phyloP scores from a whole-genome alignment of 73 alveolate genomes.

The Tetrahymena malaccensis region DNA sequence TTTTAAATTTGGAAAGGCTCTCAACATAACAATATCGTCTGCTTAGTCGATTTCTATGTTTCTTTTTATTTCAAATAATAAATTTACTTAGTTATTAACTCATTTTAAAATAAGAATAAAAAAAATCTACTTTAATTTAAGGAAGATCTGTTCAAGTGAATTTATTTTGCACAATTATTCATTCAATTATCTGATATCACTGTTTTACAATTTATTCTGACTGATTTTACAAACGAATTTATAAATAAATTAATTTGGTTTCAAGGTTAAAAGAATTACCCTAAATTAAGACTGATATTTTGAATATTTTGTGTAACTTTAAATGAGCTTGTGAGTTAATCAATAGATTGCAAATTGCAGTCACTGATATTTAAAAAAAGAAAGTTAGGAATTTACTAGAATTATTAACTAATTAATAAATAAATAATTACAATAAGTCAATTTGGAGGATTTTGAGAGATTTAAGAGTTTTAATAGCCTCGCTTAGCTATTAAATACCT shows the following conservation, averaged over 20 bases:
- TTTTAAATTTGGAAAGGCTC: neutral
- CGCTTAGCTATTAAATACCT: neutral
- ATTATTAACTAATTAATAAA: no score
- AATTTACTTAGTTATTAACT: neutral
- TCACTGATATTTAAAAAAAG: neutral
- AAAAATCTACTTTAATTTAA: neutral
- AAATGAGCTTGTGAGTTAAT: neutral
- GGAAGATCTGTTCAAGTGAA: neutral
- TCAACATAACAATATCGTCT: neutral
- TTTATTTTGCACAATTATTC: neutral
- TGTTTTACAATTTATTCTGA: neutral
- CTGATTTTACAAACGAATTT: neutral
- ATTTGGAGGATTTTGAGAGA: neutral
- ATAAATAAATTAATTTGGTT: neutral
- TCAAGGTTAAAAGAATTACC: neutral
- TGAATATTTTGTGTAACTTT: neutral
- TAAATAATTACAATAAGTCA: neutral
- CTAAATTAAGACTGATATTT: neutral
- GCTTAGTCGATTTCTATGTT: neutral
- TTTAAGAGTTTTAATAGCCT: neutral
- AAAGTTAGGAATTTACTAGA: no score
- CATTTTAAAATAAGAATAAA: neutral
- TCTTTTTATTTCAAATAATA: neutral
- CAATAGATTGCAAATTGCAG: neutral
- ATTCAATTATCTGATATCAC: neutral